Evolutionary conservation across 352 stramenopile species (phyloP).

Genomic region (Peronospora destructor): DNA sequence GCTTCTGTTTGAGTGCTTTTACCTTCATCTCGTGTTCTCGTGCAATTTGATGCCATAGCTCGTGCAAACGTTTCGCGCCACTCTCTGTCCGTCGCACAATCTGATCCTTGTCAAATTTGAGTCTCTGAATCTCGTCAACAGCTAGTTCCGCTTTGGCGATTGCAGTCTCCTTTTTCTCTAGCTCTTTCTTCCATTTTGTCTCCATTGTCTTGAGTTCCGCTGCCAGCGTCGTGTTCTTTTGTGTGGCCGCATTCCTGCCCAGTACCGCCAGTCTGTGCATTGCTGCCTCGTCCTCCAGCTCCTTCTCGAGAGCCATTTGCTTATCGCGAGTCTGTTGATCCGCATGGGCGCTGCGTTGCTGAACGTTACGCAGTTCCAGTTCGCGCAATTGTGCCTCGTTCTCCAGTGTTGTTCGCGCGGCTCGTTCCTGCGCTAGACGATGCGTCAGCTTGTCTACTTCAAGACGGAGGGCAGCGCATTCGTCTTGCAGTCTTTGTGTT

Average conservation of each 20-base stretch:
- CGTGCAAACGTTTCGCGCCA: slow-evolving; percentile 61
- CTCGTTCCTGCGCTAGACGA: slow-evolving; percentile 36
- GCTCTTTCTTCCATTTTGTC: slow-evolving; percentile 53
- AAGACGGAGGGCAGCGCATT: slow-evolving; percentile 42
- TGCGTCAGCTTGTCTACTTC: slow-evolving; percentile 49
- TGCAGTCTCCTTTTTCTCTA: slow-evolving; percentile 53
- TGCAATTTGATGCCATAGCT: slow-evolving; percentile 74
- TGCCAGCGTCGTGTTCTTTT: slow-evolving; percentile 47
- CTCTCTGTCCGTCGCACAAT: slow-evolving; percentile 64
- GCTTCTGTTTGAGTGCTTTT: slow-evolving; percentile 34
- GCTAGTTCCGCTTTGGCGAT: slow-evolving; percentile 41
- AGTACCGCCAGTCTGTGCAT: slow-evolving; percentile 49
- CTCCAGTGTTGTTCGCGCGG: slow-evolving; percentile 33
- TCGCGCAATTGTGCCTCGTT: slow-evolving; percentile 60
- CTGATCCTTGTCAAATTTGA: slow-evolving; percentile 45
- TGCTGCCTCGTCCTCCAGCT: slow-evolving; percentile 51
- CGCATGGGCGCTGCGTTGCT: slow-evolving; percentile 48
- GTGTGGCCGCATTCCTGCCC: slow-evolving; percentile 39
- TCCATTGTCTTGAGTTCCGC: slow-evolving; percentile 48
- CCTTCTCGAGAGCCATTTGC: slow-evolving; percentile 43
- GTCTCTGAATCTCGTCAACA: slow-evolving; percentile 36
- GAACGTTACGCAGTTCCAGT: slow-evolving; percentile 58
- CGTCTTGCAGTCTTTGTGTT: slow-evolving; percentile 53
- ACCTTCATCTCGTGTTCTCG: slow-evolving; percentile 59
- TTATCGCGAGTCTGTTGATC: slow-evolving; percentile 45